Conservation (phyloP, 805 yeast species). For the Lipomyces lipofer region DNA sequence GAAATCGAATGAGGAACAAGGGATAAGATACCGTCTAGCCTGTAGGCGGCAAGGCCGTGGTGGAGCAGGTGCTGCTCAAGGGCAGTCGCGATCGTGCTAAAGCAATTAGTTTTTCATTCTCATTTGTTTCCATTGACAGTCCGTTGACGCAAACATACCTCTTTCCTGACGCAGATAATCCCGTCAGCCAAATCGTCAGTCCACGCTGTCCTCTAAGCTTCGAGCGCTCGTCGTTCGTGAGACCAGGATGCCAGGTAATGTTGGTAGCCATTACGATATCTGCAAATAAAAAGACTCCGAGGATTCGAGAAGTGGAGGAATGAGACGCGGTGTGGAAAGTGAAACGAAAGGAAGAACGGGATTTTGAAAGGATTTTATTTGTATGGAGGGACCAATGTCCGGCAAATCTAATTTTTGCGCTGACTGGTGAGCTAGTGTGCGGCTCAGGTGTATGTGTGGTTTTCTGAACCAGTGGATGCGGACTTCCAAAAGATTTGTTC, state of each 20-base stretch:
- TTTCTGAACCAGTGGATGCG: no score
- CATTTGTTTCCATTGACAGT: background rate
- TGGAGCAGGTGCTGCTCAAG: constrained; percentile 78
- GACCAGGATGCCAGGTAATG: constrained; percentile 92
- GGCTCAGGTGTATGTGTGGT: no score
- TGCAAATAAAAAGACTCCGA: no score
- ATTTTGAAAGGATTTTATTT: background rate
- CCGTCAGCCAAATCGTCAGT: constrained; percentile 92
- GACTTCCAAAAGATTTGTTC: no score
- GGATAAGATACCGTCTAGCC: constrained; percentile 64
- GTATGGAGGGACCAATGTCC: background rate
- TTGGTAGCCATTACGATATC: constrained; percentile 80
- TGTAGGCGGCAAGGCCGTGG: constrained; percentile 70
- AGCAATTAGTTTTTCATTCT: background rate
- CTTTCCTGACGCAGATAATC: constrained; percentile 92
- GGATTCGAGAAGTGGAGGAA: no score
- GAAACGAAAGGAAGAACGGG: background rate
- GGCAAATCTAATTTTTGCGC: constrained; percentile 7
- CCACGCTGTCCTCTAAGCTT: constrained; percentile 76
- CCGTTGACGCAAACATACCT: constrained; percentile 34
- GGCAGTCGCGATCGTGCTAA: constrained; percentile 87
- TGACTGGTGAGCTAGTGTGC: no score
- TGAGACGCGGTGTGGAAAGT: no score
- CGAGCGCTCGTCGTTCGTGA: constrained; percentile 79
- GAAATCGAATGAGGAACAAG: constrained; percentile 42